phyloP scores from a whole-genome alignment of 345 rosid species.

The Lepidium aucheri region DNA sequence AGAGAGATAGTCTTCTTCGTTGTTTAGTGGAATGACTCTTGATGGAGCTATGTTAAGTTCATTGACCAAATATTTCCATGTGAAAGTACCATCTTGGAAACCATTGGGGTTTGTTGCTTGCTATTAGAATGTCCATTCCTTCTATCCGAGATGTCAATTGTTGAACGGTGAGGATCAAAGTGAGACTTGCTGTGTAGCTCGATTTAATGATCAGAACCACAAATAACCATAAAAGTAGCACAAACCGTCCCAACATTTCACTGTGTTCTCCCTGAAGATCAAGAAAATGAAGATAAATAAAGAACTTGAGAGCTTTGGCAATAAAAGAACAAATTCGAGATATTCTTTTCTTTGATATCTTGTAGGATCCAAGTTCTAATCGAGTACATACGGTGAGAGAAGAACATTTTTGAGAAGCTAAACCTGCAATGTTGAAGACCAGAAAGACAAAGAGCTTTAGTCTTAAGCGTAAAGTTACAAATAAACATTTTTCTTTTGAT shows the following conservation, averaged over 20 bases:
- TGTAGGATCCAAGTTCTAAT: background rate
- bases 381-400: conserved; percentile 72
- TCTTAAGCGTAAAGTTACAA: background rate
- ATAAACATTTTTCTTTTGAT: background rate
- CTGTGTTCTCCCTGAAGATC: conserved; percentile 72
- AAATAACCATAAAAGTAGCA: conserved; percentile 83
- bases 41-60: conserved; percentile 78
- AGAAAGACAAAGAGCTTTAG: conserved; percentile 11
- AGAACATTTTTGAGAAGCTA: conserved; percentile 98
- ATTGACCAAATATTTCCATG: conserved; percentile 58
- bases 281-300: background rate
- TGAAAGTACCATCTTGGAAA: conserved; percentile 81
- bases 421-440: conserved; percentile 60
- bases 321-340: background rate
- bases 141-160: conserved; percentile 65
- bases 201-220: conserved; percentile 92
- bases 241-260: conserved; percentile 73
- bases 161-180: conserved; percentile 90
- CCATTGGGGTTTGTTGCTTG: conserved; percentile 67
- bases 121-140: conserved; percentile 69
- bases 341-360: background rate
- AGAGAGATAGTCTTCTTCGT: conserved; percentile 37
- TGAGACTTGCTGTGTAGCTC: conserved; percentile 95
- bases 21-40: conserved; percentile 47
- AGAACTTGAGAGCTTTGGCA: background rate